Base-by-base conservation (phyloP, 2,329 filamentous ascomycete species). In the Seiridium unicorne region DNA sequence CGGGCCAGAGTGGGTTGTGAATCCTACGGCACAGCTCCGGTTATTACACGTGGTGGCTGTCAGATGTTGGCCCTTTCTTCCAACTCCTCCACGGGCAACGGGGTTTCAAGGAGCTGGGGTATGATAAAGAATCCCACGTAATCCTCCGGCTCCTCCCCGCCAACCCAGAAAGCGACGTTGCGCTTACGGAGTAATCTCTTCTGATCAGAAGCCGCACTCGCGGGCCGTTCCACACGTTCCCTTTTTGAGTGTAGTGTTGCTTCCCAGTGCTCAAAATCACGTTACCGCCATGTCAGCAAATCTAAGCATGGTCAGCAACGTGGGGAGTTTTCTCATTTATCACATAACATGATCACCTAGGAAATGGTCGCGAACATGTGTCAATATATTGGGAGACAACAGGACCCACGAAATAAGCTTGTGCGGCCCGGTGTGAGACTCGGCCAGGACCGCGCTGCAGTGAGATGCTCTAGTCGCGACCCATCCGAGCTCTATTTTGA, bases 401-500 rank as follows among this genome's bases (percentile, higher is more conserved):
- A n/a, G 47, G n/a, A 34, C 54, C 11, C 40, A 18, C 18, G 18
- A 56, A 35, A 56, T 56, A 35, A 56, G 54, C 42, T 56, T 56
- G 54, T 56, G 44, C 42, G 54, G 18, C 42, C 54, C 54, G 54
- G 54, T 36, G 54, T 56, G 54, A 56, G 54, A 56, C 54, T 56
- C 54, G 31, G 42, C 10, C 53, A 55, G n/a, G 40, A 47, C 42
- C 42, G 42, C 32, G 13, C 54, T 48, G 54, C 42, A 34, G 54
- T 56, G 42, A 56, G 42, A 55, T 55, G 38, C 7, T 48, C 46
- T 48, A 38, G 35, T 44, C 34, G 35, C 26, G 31, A 10, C 35
- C n/a, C 54, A 42, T 44, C 36, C 35, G n/a, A 26, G 18, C 46
- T 44, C 35, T n/a, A 47, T 5, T 35, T 18, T 31, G 7, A n/a